Percentiles rank a stretch among this genome's conserved stretches.
These are phyloP conservation scores for Leccinum fibrillosum DNA, from an alignment of 768 basidiomycete species.

Conservation along the genomic window DNA sequence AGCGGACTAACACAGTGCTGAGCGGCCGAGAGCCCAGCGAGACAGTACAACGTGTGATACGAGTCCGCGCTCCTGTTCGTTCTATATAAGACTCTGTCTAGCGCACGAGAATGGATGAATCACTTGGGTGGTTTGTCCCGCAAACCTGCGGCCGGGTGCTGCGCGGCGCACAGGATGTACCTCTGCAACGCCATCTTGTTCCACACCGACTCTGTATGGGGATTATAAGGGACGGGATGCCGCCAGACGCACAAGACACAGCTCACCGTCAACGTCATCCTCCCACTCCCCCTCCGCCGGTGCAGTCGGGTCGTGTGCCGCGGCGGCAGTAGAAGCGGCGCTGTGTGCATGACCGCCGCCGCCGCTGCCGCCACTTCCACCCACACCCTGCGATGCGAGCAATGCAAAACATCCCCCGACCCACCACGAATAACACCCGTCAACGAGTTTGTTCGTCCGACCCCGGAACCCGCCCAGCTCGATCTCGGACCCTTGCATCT, in stretches of 20 bases:
- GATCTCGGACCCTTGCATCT: constrained; percentile 78
- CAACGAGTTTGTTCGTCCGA: constrained; percentile 96
- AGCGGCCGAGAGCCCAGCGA: constrained; percentile 84
- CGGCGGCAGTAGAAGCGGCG: neutral
- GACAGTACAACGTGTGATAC: constrained; percentile 93
- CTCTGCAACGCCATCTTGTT: constrained; percentile 76
- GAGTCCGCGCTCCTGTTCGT: constrained; percentile 72
- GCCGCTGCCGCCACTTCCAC: constrained; percentile 18
- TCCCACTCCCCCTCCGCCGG: constrained; percentile 52
- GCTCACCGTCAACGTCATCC: constrained; percentile 70
- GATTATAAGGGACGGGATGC: neutral
- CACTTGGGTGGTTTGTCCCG: constrained; percentile 96
- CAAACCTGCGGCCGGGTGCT: constrained; percentile 81
- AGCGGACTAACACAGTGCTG: constrained; percentile 74
- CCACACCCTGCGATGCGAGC: constrained; percentile 56
- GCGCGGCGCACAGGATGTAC: constrained; percentile 83
- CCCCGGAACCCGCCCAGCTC: constrained; percentile 94
- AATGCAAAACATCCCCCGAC: constrained; percentile 85
- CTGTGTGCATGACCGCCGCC: neutral
- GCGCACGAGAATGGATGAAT: constrained; percentile 12
- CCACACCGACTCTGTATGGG: constrained; percentile 41
- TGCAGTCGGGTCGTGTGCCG: neutral
- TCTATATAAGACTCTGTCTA: neutral
- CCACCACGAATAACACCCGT: constrained; percentile 99
- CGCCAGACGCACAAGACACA: neutral